Percentiles rank a stretch among this genome's conserved stretches.
These are phyloP conservation scores for Neocucurbitaria cava DNA, from an alignment of 2,329 filamentous ascomycete genomes.

Conservation along the genomic window DNA sequence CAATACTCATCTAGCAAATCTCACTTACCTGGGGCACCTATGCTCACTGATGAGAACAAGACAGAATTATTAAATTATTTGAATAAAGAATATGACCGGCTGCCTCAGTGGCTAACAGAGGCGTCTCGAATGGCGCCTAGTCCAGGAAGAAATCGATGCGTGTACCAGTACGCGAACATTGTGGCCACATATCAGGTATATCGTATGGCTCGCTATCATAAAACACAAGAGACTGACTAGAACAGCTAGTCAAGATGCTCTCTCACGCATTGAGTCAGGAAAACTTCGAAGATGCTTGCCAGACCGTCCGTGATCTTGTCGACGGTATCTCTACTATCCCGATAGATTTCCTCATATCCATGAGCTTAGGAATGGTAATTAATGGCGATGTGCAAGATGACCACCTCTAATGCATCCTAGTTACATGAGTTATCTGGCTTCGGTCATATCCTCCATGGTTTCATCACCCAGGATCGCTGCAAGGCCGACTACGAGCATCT, in stretches of 20 bases:
- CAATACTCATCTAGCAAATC: not conserved
- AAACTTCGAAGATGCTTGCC: not conserved
- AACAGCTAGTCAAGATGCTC: not conserved
- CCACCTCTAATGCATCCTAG: not conserved
- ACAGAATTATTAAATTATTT: not conserved
- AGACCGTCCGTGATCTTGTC: slow-evolving; percentile 2
- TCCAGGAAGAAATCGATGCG: not conserved
- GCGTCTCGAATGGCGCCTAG: not conserved
- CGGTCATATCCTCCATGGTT: not conserved
- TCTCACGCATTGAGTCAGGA: not conserved
- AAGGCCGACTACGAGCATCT: not conserved
- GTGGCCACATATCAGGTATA: not conserved
- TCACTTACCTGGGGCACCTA: not conserved
- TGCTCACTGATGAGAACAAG: not conserved
- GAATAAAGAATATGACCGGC: not conserved
- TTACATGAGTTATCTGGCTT: not conserved
- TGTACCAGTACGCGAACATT: not conserved
- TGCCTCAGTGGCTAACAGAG: not conserved
- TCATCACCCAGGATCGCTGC: not conserved
- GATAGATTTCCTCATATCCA: not conserved
- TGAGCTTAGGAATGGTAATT: slow-evolving; percentile 1
- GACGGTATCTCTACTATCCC: slow-evolving; percentile 1
- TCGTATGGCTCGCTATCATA: not conserved
- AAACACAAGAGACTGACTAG: not conserved
- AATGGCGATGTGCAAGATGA: not conserved